Conservation (phyloP, 805 yeast genomes). For the Dipodascopsis uninucleata region DNA sequence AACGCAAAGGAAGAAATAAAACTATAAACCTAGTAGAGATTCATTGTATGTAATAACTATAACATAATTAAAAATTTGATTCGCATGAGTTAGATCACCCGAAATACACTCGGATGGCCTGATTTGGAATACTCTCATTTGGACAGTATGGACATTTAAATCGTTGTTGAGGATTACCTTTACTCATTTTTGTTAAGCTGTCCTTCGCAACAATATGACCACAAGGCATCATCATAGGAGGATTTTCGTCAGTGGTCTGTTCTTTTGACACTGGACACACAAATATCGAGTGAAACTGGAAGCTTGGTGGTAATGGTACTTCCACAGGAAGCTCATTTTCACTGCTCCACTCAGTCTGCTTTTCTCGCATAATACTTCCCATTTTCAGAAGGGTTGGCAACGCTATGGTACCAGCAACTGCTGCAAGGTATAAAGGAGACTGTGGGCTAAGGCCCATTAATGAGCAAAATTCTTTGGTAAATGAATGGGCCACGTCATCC, state of each 20-base stretch:
- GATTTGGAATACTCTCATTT: constrained; percentile 41
- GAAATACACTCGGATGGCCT: constrained; percentile 47
- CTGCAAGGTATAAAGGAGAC: constrained; percentile 50
- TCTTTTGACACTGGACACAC: constrained; percentile 70
- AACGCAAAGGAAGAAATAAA: constrained; percentile 43
- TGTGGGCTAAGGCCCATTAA: constrained; percentile 48
- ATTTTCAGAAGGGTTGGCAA: constrained; percentile 53
- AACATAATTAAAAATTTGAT: not conserved
- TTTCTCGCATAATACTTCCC: constrained; percentile 40
- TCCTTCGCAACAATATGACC: constrained; percentile 60
- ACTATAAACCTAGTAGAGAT: not conserved
- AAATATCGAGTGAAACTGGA: constrained; percentile 61
- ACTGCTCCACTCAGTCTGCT: constrained; percentile 53
- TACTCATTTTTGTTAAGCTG: constrained; percentile 48
- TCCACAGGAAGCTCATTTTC: constrained; percentile 61
- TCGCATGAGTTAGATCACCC: too few relatives aligned
- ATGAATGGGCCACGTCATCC: constrained; percentile 36
- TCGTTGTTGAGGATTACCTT: constrained; percentile 40
- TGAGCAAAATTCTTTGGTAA: constrained; percentile 51
- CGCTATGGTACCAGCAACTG: constrained; percentile 52
- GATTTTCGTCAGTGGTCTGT: constrained; percentile 57
- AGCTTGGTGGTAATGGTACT: constrained; percentile 49
- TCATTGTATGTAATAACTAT: not conserved
- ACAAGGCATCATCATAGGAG: constrained; percentile 62
- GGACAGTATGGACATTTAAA: constrained; percentile 78